Evolutionary conservation across 1,284 basidiomycete species (phyloP).

Genomic region (Malassezia cuniculi): DNA sequence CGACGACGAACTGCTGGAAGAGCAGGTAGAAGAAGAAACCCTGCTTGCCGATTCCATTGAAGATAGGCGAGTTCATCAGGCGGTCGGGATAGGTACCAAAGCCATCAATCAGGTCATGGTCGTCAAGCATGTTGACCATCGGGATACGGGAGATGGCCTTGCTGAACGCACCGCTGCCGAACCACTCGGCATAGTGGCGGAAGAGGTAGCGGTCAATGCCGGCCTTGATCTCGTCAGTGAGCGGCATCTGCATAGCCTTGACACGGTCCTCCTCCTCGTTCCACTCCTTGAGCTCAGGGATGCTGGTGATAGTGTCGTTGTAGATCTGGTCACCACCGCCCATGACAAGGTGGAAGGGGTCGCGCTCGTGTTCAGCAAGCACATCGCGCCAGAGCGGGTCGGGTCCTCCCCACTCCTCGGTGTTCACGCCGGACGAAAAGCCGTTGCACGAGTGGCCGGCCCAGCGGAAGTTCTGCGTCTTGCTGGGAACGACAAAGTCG

Average conservation of each 20-base stretch:
- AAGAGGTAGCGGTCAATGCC: conserved; percentile 66
- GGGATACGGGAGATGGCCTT: conserved; percentile 69
- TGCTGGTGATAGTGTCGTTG: conserved; percentile 25
- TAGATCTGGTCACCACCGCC: conserved; percentile 53
- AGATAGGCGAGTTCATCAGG: conserved; percentile 33
- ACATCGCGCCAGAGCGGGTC: conserved; percentile 76
- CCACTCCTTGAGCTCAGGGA: conserved; percentile 59
- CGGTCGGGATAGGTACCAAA: conserved; percentile 59
- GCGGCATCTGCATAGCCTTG: conserved; percentile 54
- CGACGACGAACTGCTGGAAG: conserved; percentile 41
- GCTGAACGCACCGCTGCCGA: conserved; percentile 79
- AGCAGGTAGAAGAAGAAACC: conserved; percentile 43
- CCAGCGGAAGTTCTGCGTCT: conserved; percentile 77
- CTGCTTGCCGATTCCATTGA: conserved; percentile 30
- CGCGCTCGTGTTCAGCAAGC: conserved; percentile 61
- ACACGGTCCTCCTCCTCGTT: conserved; percentile 56
- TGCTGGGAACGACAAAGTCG: conserved; percentile 70
- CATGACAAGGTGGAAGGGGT: conserved; percentile 71
- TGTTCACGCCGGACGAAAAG: conserved; percentile 50
- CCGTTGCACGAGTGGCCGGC: conserved; percentile 63
- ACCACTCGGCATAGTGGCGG: conserved; percentile 64
- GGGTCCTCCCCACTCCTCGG: conserved; percentile 44
- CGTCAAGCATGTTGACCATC: conserved; percentile 60
- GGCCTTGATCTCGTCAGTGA: conserved; percentile 60
- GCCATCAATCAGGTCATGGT: conserved; percentile 68